Conservation (phyloP, 2,329 filamentous ascomycete genomes). For the Ascomycota sp. region DNA sequence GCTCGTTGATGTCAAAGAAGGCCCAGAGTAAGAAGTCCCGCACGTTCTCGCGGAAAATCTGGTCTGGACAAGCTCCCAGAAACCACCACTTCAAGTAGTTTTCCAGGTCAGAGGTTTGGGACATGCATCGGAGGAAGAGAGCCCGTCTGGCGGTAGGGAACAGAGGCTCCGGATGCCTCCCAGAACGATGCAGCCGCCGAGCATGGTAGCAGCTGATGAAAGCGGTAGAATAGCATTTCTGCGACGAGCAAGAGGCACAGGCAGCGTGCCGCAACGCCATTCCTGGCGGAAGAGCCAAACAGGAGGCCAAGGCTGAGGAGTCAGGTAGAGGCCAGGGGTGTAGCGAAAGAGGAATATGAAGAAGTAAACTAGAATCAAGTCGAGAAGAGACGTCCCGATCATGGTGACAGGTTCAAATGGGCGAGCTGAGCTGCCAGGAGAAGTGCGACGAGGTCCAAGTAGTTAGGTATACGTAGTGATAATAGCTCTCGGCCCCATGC, state of each 20-base stretch:
- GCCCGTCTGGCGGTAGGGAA: constrained; percentile 25
- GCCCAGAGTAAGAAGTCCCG: constrained; percentile 48
- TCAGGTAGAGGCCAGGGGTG: constrained; percentile 18
- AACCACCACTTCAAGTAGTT: constrained; percentile 46
- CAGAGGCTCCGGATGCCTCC: constrained; percentile 20
- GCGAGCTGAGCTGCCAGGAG: too few relatives aligned
- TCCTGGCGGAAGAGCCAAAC: neutral
- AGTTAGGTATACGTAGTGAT: too few relatives aligned
- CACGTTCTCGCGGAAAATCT: constrained; percentile 47
- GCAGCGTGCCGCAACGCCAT: constrained; percentile 2
- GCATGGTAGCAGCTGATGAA: constrained; percentile 22
- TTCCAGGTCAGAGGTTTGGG: constrained; percentile 31
- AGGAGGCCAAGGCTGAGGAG: constrained; percentile 9
- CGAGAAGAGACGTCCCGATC: constrained; percentile 16
- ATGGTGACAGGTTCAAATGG: too few relatives aligned
- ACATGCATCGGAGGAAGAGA: constrained; percentile 35
- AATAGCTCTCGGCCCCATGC: too few relatives aligned
- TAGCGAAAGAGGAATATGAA: constrained; percentile 23
- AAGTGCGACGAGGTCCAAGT: too few relatives aligned
- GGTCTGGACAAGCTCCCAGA: constrained; percentile 31
- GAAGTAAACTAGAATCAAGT: constrained; percentile 23
- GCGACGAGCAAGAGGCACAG: constrained; percentile 12
- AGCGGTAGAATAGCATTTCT: constrained; percentile 22
- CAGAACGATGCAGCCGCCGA: constrained; percentile 15
- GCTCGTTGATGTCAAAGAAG: constrained; percentile 31